Conservation (phyloP, 306 rosid species). For the Ormosia emarginata region DNA sequence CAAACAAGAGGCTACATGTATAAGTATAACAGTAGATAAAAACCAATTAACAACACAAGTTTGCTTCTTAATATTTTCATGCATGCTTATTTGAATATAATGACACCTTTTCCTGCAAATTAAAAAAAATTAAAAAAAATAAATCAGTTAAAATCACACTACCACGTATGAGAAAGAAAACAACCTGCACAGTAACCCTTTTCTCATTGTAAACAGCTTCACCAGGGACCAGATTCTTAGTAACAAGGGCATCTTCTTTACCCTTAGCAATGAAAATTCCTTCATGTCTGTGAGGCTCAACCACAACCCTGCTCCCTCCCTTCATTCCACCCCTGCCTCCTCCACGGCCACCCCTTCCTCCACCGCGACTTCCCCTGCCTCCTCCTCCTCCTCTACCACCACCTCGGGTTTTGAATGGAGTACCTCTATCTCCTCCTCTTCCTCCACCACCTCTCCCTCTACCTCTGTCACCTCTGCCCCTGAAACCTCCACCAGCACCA, state of each 20-base stretch:
- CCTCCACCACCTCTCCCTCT: slow-evolving; percentile 42
- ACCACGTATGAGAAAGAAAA: not conserved
- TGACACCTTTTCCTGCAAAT: not conserved
- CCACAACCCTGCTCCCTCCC: slow-evolving; percentile 42
- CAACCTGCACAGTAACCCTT: slow-evolving; percentile 81
- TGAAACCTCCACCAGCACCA: slow-evolving; percentile 21
- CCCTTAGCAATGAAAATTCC: slow-evolving; percentile 92
- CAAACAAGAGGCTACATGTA: not conserved
- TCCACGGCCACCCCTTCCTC: slow-evolving; percentile 8
- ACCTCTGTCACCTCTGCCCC: slow-evolving; percentile 29
- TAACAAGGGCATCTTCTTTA: slow-evolving; percentile 89
- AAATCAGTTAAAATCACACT: not conserved
- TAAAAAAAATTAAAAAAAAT: too few species aligned
- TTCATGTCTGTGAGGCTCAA: slow-evolving; percentile 67
- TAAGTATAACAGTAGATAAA: not conserved
- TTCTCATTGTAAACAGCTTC: slow-evolving; percentile 93
- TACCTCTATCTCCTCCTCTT: slow-evolving; percentile 11
- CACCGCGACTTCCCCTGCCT: not conserved
- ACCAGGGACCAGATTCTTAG: slow-evolving; percentile 83
- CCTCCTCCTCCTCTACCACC: slow-evolving; percentile 23
- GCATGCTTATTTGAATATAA: not conserved
- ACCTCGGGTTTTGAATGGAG: slow-evolving; percentile 6
- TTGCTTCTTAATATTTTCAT: not conserved
- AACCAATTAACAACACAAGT: not conserved
- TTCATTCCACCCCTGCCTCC: slow-evolving; percentile 41